phyloP scores from a whole-genome alignment of 768 basidiomycete species.

The Thelephora aurantiotincta region DNA sequence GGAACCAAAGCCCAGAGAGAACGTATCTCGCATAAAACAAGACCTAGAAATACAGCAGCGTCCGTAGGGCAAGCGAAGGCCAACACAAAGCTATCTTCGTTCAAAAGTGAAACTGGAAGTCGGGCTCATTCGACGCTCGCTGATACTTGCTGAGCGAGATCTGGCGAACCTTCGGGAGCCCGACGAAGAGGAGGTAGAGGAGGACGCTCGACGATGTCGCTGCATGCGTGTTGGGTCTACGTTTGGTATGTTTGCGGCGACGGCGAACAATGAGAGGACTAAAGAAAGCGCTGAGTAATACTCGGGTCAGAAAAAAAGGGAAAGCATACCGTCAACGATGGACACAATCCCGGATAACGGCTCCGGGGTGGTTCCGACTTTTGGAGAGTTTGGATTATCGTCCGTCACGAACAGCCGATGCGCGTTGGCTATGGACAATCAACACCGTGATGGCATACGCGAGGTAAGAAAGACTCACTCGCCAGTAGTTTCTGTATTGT shows the following conservation, averaged over 20 bases:
- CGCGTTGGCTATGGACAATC: slow-evolving; percentile 40
- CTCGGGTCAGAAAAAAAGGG: not conserved
- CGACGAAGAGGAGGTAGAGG: slow-evolving; percentile 28
- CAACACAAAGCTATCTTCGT: too few relatives aligned
- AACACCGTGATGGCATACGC: not conserved
- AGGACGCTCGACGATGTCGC: slow-evolving; percentile 68
- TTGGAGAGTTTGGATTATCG: slow-evolving; percentile 36
- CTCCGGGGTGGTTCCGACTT: slow-evolving; percentile 30
- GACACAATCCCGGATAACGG: slow-evolving; percentile 63
- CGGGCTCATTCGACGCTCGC: too few relatives aligned
- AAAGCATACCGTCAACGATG: slow-evolving; percentile 57
- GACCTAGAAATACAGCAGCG: too few relatives aligned
- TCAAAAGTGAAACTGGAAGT: too few relatives aligned
- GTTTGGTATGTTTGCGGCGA: slow-evolving; percentile 53
- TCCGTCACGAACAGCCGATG: slow-evolving; percentile 70
- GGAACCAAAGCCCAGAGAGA: too few relatives aligned
- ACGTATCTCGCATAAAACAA: too few relatives aligned
- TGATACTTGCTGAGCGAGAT: not conserved
- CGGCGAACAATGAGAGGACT: slow-evolving; percentile 75
- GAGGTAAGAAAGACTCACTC: slow-evolving; percentile 33
- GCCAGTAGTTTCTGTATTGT: slow-evolving; percentile 73
- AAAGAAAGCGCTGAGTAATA: not conserved
- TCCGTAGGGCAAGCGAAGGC: too few relatives aligned
- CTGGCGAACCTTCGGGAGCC: not conserved
- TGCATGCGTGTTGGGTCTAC: slow-evolving; percentile 71